Evolutionary conservation across 495 filamentous ascomycete species (phyloP).

Genomic region (Neurospora sublineolata): DNA sequence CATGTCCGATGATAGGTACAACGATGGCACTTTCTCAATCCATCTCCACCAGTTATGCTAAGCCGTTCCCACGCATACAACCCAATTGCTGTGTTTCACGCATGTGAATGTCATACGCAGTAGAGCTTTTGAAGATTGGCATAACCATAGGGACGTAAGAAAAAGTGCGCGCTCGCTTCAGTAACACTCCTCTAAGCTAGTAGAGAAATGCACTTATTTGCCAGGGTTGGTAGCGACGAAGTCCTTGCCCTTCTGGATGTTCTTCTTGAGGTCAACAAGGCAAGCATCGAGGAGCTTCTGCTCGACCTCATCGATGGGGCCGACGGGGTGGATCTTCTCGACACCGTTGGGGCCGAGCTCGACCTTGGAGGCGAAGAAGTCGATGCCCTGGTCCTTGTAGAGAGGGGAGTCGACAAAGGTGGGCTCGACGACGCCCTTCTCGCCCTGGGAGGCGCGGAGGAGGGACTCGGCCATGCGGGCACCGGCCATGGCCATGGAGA

Average conservation of each 20-base stretch:
- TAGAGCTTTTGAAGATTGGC: neutral
- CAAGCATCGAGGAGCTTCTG: slow-evolving; percentile 76
- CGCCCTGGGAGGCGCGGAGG: slow-evolving; percentile 81
- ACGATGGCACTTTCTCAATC: neutral
- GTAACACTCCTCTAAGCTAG: neutral
- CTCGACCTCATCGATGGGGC: slow-evolving; percentile 72
- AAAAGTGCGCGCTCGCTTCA: neutral
- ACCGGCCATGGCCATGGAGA: slow-evolving; percentile 98
- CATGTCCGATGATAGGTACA: neutral
- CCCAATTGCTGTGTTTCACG: neutral
- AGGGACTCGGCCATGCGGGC: slow-evolving; percentile 92
- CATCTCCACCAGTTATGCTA: neutral
- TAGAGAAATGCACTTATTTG: slow-evolving; percentile 28
- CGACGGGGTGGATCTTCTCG: slow-evolving; percentile 80
- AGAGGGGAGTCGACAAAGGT: slow-evolving; percentile 94
- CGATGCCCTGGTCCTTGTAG: slow-evolving; percentile 91
- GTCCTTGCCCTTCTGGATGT: slow-evolving; percentile 45
- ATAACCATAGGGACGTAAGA: neutral
- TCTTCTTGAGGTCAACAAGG: slow-evolving; percentile 79
- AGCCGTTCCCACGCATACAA: neutral
- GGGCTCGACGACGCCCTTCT: slow-evolving; percentile 92
- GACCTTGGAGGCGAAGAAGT: slow-evolving; percentile 90
- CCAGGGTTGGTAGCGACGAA: slow-evolving; percentile 44
- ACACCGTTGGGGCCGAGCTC: slow-evolving; percentile 94
- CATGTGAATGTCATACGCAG: neutral